phyloP scores from a whole-genome alignment of 805 yeast species.

The Vanderwaltozyma tropicalis region DNA sequence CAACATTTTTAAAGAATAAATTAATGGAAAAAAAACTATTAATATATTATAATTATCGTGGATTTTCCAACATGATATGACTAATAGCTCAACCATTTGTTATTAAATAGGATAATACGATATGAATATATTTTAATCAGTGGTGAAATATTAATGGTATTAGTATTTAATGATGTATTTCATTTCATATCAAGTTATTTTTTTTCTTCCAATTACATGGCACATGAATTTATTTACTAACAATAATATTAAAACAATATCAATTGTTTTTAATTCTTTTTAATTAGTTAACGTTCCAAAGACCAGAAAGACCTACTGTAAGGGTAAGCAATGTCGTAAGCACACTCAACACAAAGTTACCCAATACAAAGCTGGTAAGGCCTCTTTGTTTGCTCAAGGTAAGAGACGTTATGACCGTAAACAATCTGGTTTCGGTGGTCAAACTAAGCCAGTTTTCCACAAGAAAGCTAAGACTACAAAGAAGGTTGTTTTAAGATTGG shows the following conservation, averaged over 20 bases:
- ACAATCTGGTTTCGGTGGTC: slow-evolving; percentile 99
- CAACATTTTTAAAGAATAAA: no score
- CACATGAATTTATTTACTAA: slow-evolving; percentile 1
- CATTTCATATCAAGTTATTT: neutral
- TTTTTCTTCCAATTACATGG: neutral
- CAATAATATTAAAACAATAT: neutral
- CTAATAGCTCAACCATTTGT: no score
- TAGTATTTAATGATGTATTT: no score
- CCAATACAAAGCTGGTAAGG: slow-evolving; percentile 99
- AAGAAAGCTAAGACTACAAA: slow-evolving; percentile 99
- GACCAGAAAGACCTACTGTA: slow-evolving; percentile 99
- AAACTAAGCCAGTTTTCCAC: slow-evolving; percentile 99
- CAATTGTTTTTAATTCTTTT: neutral
- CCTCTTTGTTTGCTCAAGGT: slow-evolving; percentile 98
- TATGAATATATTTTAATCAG: no score
- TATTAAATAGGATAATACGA: no score
- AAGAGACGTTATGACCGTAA: slow-evolving; percentile 99
- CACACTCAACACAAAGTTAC: slow-evolving; percentile 99
- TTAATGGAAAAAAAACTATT: no score
- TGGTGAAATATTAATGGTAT: no score
- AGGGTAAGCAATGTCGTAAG: slow-evolving; percentile 97
- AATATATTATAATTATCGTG: no score
- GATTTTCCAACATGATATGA: no score
- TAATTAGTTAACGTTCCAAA: slow-evolving; percentile 97
- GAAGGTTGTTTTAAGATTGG: slow-evolving; percentile 98